Percentiles rank a stretch among this genome's conserved stretches.
Conservation (phyloP, 1,284 basidiomycete genomes). For the Boletus calvinii region DNA sequence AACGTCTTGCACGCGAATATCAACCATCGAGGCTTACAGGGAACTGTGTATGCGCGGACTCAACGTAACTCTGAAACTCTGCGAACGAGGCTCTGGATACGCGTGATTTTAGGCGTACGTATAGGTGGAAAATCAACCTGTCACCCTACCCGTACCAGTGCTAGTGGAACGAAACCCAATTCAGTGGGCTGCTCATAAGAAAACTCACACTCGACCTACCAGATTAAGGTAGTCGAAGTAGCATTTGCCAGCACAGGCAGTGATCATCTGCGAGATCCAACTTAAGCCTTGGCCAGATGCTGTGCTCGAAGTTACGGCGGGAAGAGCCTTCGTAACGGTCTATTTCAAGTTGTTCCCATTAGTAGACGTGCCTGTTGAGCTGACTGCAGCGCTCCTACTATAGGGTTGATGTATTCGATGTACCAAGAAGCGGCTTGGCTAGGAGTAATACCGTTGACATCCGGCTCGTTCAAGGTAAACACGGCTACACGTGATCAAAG, state of each 20-base stretch:
- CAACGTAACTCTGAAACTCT: constrained; percentile 30
- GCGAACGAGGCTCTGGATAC: constrained; percentile 22
- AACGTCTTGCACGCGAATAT: constrained; percentile 1
- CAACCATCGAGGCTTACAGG: constrained; percentile 19
- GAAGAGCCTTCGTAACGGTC: constrained; percentile 36
- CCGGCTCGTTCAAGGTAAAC: constrained; percentile 40
- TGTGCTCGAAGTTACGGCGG: constrained; percentile 34
- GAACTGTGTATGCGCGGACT: constrained; percentile 31
- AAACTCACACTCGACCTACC: constrained; percentile 6
- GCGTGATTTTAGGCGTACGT: neutral
- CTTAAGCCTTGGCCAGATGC: constrained; percentile 31
- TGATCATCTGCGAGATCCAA: constrained; percentile 38
- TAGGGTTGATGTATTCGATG: constrained; percentile 36
- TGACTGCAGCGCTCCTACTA: constrained; percentile 21
- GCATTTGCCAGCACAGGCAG: constrained; percentile 32
- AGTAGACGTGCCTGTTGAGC: neutral
- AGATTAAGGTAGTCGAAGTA: constrained; percentile 36
- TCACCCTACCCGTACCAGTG: constrained; percentile 38
- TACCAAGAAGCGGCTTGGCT: constrained; percentile 38
- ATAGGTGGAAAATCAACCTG: neutral
- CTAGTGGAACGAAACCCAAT: constrained; percentile 7
- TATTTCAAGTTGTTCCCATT: constrained; percentile 14
- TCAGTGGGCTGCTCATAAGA: neutral
- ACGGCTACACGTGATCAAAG: constrained; percentile 25
- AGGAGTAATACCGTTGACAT: constrained; percentile 29